Evolutionary conservation across 148 eudicot species (phyloP).

Genomic region (Cornus suecica): DNA sequence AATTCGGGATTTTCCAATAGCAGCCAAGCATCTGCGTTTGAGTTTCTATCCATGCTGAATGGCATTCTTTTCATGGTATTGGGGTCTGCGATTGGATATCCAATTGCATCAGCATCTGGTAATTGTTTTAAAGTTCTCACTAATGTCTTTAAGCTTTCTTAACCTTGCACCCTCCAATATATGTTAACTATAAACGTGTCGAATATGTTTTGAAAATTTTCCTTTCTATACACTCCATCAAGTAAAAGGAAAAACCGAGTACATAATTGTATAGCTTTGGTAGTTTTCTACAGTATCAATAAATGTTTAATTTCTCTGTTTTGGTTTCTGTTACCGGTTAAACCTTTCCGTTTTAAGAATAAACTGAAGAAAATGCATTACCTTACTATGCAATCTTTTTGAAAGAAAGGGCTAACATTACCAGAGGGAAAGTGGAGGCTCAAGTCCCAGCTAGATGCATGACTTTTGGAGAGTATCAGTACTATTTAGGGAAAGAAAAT

Average conservation of each 20-base stretch:
- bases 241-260: neutral
- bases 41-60: constrained; percentile 45
- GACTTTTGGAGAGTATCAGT: neutral
- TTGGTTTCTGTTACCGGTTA: neutral
- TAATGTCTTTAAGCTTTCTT: neutral
- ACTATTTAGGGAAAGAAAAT: neutral
- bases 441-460: too few species aligned
- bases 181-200: neutral
- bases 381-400: too few species aligned
- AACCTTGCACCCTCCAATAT: neutral
- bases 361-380: neutral
- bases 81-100: constrained; percentile 75
- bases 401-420: too few species aligned
- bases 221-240: neutral
- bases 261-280: neutral
- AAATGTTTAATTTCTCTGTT: neutral
- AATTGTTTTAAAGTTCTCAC: constrained; percentile 24
- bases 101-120: constrained; percentile 94
- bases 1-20: constrained; percentile 39
- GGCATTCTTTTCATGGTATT: constrained; percentile 58
- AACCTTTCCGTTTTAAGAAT: too few species aligned
- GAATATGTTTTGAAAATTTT: neutral
- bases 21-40: constrained; percentile 40
- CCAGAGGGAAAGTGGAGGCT: too few species aligned
- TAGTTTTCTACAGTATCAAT: too few species aligned